Evolutionary conservation across 495 filamentous ascomycete species (phyloP), one percentile per base, ranked within the genome.

Genomic region (Usnea hakonensis): DNA sequence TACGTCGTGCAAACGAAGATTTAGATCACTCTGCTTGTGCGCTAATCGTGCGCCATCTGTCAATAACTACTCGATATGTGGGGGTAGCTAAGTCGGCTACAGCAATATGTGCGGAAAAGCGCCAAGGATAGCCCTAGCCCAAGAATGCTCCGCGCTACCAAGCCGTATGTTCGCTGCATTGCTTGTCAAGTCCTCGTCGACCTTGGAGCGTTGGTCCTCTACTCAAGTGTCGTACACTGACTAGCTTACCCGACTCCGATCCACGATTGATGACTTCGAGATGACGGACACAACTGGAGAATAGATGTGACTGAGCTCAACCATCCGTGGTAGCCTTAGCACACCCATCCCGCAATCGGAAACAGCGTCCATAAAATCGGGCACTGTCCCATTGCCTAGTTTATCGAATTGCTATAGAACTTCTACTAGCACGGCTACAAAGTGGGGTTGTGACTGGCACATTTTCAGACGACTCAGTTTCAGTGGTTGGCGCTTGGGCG

Each of bases 401-500:
- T 43, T 21, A 21, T n/a, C 19, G 17, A 43, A 43, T 4, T 43
- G 17, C 41, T 19, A 5, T 3, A 4, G 21, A n/a, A n/a, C 41
- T 43, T 19, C 41, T 43, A 21, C 17, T 19, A n/a, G n/a, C 41
- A 43, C 41, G 41, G 3, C 1, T 3, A 43, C 41, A 19, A 43
- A 43, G 41, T n/a, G 3, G 17, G 41, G 19, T 19, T 9, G 41
- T 43, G 19, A 21, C 41, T 19, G 19, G 19, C n/a, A n/a, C 17
- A 43, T n/a, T n/a, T 4, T 5, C 41, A 43, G 19, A 21, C 41
- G 19, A 43, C 9, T 4, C 13, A 21, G 17, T 70, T 3, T 76
- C 65, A 32, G 55, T 64, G 21, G 65, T 63, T 65, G 58, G 64
- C 64, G 59, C 21, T 35, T 62, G 32, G 64, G 67, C 9, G 58